Evolutionary conservation across 78 protist species (phyloP).

Genomic region (Dictyostelium purpureum): DNA sequence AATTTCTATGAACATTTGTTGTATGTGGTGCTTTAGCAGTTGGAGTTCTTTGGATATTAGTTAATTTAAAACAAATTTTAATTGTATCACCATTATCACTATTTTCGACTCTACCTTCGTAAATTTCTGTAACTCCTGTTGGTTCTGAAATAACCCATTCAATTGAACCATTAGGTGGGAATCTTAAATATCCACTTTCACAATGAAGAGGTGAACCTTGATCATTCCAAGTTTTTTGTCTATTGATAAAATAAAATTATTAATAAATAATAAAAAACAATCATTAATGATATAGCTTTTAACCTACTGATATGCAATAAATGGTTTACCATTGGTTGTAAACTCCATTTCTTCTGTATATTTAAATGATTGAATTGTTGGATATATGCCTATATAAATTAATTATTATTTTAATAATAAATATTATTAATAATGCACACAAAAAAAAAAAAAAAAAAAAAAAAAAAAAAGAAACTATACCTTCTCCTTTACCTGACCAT

Average conservation of each 20-base stretch:
- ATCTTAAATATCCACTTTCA: conserved; percentile 48
- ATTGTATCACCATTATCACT: neutral
- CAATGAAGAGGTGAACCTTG: conserved; percentile 26
- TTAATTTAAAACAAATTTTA: neutral
- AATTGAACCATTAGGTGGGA: conserved; percentile 38
- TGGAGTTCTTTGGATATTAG: conserved; percentile 44
- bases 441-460: too few species aligned
- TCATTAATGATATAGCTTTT: neutral
- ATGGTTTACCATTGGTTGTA: conserved; percentile 46
- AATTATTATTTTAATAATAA: too few species aligned
- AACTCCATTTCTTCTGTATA: conserved; percentile 42
- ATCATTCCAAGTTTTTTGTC: conserved; percentile 38
- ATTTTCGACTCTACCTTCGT: conserved; percentile 30
- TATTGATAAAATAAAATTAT: neutral
- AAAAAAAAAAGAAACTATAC: too few species aligned
- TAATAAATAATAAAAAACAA: neutral
- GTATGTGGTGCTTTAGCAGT: conserved; percentile 62
- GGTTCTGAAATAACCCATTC: conserved; percentile 20
- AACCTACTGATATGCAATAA: conserved; percentile 12
- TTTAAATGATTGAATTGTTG: conserved; percentile 47
- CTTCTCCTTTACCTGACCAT: conserved; percentile 9
- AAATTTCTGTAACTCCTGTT: conserved; percentile 36
- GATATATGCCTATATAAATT: too few species aligned
- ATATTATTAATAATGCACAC: too few species aligned
- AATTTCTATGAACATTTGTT: neutral